A percentile compares a stretch with the other conserved stretches of the same genome.
Evolutionary conservation across 768 basidiomycete species (phyloP).

Genomic region (Lactarius indigo): DNA sequence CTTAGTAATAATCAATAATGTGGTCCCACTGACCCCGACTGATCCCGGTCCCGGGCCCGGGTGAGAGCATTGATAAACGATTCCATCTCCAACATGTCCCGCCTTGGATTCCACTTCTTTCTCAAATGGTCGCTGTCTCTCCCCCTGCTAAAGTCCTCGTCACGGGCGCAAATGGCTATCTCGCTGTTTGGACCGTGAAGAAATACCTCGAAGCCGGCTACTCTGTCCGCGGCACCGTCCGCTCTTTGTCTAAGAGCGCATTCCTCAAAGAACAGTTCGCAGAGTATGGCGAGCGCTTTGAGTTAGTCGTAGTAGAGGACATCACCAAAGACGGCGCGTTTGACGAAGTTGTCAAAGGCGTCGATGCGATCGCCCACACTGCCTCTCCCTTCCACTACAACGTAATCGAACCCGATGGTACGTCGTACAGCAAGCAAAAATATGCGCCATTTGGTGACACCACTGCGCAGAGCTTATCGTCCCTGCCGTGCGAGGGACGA

Average conservation of each 20-base stretch:
- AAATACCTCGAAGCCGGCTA: conserved; percentile 59
- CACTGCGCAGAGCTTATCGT: conserved; percentile 50
- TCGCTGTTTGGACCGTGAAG: conserved; percentile 56
- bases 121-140: conserved; percentile 36
- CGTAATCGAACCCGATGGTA: conserved; percentile 40
- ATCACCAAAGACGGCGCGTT: conserved; percentile 62
- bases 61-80: not conserved
- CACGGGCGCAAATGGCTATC: conserved; percentile 58
- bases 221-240: conserved; percentile 61
- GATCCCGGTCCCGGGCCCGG: no score
- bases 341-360: conserved; percentile 73
- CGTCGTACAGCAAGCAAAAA: not conserved
- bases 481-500: conserved; percentile 72
- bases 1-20: not conserved
- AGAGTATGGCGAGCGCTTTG: conserved; percentile 53
- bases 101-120: not conserved
- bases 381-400: conserved; percentile 59
- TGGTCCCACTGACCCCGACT: not conserved
- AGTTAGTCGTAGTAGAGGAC: conserved; percentile 65
- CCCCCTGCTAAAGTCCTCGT: conserved; percentile 45
- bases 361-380: conserved; percentile 68
- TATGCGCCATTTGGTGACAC: not conserved
- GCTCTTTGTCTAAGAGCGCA: conserved; percentile 55
- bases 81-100: not conserved
- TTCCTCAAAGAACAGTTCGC: conserved; percentile 54